Base-by-base conservation (phyloP, 257 asterid species). In the Datura wrightii region DNA sequence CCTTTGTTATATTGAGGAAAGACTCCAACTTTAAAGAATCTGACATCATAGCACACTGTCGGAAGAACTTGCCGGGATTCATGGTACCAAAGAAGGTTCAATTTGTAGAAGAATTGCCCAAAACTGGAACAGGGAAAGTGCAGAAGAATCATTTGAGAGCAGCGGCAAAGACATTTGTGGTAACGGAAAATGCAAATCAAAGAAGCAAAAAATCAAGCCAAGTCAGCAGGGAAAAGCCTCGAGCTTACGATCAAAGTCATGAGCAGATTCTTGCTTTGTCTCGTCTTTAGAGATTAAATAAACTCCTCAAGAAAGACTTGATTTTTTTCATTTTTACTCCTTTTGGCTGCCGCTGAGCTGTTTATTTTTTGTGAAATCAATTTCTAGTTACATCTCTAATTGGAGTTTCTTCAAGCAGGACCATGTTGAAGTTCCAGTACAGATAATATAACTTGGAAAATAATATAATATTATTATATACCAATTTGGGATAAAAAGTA, bases 221-320 rank as follows among this genome's bases (percentile, higher is more conserved):
- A 76, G 10, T 76, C 44, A 52, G 10, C 41, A 52, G 60, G 39
- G 58, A 44, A n/a, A 52, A 50, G 7, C 58, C 60, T n/a, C 82
- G 39, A 50, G 41, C 4, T 36, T 16, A 46, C 37, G 42, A 52
- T 76, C 60, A 76, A 52, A 31, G 39, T 24, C 31, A 24, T 74
- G 82, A 76, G 8, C 82, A 76, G 44, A 76, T 76, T 76, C 82
- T 48, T 8, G 60, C 82, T 76, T 15, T 41, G 34, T 76, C 82
- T 34, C 82, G 82, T 52, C 60, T 76, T 52, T 76, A 76, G 56
- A 44, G 15, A 19, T 60, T 60, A 37, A 19, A 60, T 13, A 60
- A 60, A 19, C 8, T 13, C 67, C 19, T 8, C 8, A 19, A 60
- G 67, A 19, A 60, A 19, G 6, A 59, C 66, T 46, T 46, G 1